Evolutionary conservation across 768 basidiomycete genomes (phyloP), one percentile per base, ranked within the genome.

Genomic region (Hydnum rufescens): DNA sequence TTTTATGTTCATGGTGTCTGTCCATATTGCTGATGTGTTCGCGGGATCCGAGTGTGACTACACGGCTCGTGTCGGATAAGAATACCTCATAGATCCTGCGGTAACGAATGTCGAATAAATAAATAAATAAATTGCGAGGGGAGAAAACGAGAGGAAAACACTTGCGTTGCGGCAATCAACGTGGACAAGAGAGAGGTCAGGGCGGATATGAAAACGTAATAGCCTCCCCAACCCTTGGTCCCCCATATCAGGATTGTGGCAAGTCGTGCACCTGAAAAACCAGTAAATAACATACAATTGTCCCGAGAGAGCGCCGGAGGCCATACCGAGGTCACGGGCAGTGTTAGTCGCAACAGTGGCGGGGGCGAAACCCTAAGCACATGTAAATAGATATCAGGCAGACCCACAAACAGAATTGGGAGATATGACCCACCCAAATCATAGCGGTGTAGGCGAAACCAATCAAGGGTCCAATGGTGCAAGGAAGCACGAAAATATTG

Each of bases 321-420:
- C n/a, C n/a, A n/a, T n/a, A n/a, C n/a, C 52, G 5, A 53, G n/a
- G 29, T 53, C 52, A 26, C 52, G 42, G 5, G 52, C 52, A 4
- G 44, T 22, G 43, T 53, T 53, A 8, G 43, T n/a, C 16, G 43
- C 42, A 22, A 53, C 18, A 5, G 52, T 51, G 22, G 43, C 52
- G 5, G 52, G 52, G 6, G 22, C 52, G 43, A 22, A 53, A 16
- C 48, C 52, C n/a, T n/a, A n/a, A n/a, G n/a, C n/a, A n/a, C n/a
- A n/a, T n/a, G n/a, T n/a, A n/a, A n/a, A n/a, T n/a, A n/a, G n/a
- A n/a, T n/a, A n/a, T n/a, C n/a, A n/a, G n/a, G n/a, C n/a, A n/a
- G n/a, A n/a, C n/a, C n/a, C n/a, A n/a, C n/a, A n/a, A n/a, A n/a
- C n/a, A n/a, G n/a, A n/a, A n/a, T n/a, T n/a, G n/a, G n/a, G n/a